phyloP scores from a whole-genome alignment of 169 alveolate species.

The Besnoitia besnoiti region DNA sequence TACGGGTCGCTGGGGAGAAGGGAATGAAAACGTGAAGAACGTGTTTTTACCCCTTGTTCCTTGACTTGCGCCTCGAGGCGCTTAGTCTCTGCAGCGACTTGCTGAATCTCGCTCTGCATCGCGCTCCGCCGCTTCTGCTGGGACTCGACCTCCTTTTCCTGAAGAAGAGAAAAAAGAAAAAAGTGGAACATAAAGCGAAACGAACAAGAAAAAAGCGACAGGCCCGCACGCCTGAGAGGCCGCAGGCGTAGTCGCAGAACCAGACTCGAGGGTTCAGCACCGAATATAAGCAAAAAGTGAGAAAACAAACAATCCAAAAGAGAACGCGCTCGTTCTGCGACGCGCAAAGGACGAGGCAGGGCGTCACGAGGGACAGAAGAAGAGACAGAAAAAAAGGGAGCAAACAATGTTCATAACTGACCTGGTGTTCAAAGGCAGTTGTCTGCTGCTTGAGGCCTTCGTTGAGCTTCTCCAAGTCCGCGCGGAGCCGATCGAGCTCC shows the following conservation, averaged over 20 bases:
- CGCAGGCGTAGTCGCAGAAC: too few species aligned
- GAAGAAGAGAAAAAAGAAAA: neutral
- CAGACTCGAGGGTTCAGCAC: too few species aligned
- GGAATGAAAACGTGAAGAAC: neutral
- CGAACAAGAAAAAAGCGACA: too few species aligned
- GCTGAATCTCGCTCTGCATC: neutral
- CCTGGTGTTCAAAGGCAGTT: neutral
- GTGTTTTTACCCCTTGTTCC: neutral
- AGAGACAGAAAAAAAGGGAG: neutral
- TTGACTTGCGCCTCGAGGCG: neutral
- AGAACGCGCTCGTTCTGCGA: too few species aligned
- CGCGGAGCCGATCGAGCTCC: neutral
- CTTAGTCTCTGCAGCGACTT: slow-evolving; percentile 3
- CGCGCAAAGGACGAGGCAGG: neutral
- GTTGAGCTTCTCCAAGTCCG: neutral
- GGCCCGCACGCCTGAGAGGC: too few species aligned
- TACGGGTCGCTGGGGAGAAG: neutral
- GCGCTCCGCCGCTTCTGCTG: neutral
- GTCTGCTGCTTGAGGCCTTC: neutral
- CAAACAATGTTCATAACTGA: neutral
- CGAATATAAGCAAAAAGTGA: too few species aligned
- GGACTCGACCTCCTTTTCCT: neutral
- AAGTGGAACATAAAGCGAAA: too few species aligned
- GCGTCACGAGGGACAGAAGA: neutral
- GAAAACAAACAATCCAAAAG: too few species aligned